Evolutionary conservation across 192 early-diverging fungal genomes (phyloP), one percentile per base, ranked within the genome.

Genomic region (Ramicandelaber brevisporus): DNA sequence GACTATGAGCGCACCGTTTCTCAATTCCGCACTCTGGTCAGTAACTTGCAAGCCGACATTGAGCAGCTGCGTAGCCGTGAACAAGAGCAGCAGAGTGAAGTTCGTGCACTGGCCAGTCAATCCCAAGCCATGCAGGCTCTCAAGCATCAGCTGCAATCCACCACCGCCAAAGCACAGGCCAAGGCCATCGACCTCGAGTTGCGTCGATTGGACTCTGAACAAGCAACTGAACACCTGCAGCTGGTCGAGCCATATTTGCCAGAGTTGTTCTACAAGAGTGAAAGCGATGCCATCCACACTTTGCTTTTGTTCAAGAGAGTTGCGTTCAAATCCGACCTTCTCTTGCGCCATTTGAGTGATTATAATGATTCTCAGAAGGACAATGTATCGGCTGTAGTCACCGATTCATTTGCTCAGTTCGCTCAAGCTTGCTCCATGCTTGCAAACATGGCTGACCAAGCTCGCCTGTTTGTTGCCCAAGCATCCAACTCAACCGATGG

Each of bases 131-230:
- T 84, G 72, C 44, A 82, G 36, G 66, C 55, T 9, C 58, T 82
- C 10, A 84, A 74, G 29, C 41, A 81, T 30, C 73, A 79, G 27
- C 50, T 95, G 25, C 76, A 82, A 43, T 63, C 63, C 9, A 70
- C 79, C 0, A 67, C 63, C 6, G 62, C 72, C 46, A 83, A 84
- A 43, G 66, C 76, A 3, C 72, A 83, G 38, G 76, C 84, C 12
- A 83, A 80, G 52, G 63, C 76, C 8, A 71, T 95, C 21, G 89
- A 95, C 50, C 48, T 90, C 20, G 86, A 90, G 34, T 51, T 95
- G 31, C 67, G 77, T 7, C 74, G 77, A 24, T 48, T 95, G 11
- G 86, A 95, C 10, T 78, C 73, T 13, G 46, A 59, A 3, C 86
- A 95, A 47, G 82, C 80, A 1, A 58, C 55, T 1, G 70, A 79